These are phyloP conservation scores for Carex cristatella DNA, from an alignment of 176 grass and related monocot species.

Conservation along the genomic window DNA sequence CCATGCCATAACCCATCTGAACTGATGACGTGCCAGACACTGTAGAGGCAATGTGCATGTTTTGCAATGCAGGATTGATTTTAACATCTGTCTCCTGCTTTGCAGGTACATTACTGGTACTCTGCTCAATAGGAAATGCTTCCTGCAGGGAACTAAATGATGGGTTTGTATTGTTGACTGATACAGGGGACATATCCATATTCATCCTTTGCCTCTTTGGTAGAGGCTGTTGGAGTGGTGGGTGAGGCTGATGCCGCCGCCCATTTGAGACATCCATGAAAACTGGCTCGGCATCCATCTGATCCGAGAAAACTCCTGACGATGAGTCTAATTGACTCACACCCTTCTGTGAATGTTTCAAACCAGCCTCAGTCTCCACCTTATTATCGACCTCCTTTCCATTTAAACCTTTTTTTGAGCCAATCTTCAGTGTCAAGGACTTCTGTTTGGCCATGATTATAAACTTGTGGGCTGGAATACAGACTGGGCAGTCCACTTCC, in stretches of 20 bases:
- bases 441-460: conserved; percentile 43
- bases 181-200: conserved; percentile 42
- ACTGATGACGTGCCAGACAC: conserved; percentile 30
- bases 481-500: conserved; percentile 70
- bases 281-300: conserved; percentile 61
- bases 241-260: conserved; percentile 1
- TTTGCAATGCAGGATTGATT: conserved; percentile 21
- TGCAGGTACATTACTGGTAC: conserved; percentile 29
- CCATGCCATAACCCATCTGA: conserved; percentile 34
- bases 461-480: conserved; percentile 53
- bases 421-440: conserved; percentile 41
- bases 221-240: conserved; percentile 30
- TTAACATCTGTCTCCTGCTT: conserved; percentile 59
- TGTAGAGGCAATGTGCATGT: neutral
- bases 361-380: conserved; percentile 22
- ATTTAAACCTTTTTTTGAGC: conserved; percentile 34
- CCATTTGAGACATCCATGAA: conserved; percentile 50
- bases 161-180: conserved; percentile 41
- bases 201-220: conserved; percentile 69
- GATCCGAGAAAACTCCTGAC: conserved; percentile 40
- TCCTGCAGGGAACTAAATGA: conserved; percentile 40
- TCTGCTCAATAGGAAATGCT: conserved; percentile 54
- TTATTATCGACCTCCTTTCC: conserved; percentile 14
- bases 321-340: neutral
- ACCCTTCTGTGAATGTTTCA: conserved; percentile 12